Evolutionary conservation across 2,329 filamentous ascomycete species (phyloP).

Genomic region (Fusarium multiceps): DNA sequence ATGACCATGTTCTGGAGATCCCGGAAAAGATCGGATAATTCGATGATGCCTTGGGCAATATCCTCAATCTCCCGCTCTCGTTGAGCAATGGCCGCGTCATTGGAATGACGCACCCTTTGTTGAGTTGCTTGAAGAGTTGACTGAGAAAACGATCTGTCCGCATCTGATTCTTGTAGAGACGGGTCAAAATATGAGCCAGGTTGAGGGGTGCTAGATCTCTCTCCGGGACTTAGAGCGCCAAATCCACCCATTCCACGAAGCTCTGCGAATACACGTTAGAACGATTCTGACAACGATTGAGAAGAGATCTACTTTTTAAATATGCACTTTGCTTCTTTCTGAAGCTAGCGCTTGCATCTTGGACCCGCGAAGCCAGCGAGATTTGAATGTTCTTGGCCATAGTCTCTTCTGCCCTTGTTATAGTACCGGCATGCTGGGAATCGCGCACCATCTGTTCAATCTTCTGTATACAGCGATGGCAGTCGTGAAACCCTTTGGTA

Average conservation of each 20-base stretch:
- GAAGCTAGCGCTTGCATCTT: constrained; percentile 91
- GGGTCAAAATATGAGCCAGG: constrained; percentile 77
- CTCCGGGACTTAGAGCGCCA: constrained; percentile 60
- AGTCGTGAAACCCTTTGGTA: constrained; percentile 88
- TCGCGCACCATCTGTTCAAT: constrained; percentile 90
- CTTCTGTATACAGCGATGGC: constrained; percentile 87
- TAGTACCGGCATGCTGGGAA: constrained; percentile 75
- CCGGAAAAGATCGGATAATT: constrained; percentile 95
- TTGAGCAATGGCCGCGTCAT: constrained; percentile 87
- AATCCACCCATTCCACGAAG: constrained; percentile 76
- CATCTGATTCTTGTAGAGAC: constrained; percentile 91
- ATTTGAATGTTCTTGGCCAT: constrained; percentile 98
- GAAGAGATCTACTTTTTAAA: constrained; percentile 76
- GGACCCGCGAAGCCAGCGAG: constrained; percentile 85
- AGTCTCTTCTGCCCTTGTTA: constrained; percentile 86
- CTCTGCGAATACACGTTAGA: constrained; percentile 61
- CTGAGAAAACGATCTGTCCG: constrained; percentile 92
- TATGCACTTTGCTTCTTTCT: constrained; percentile 98
- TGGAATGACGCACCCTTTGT: constrained; percentile 74
- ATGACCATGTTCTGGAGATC: constrained; percentile 97
- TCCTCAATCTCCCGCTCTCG: constrained; percentile 97
- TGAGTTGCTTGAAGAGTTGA: constrained; percentile 84
- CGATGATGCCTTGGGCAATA: constrained; percentile 97
- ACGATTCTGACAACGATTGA: background rate
- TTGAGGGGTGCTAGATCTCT: constrained; percentile 65